Percentiles rank a stretch among this genome's conserved stretches.
phyloP scores from a whole-genome alignment of 305 asterid species.

The Solanum hybrid region DNA sequence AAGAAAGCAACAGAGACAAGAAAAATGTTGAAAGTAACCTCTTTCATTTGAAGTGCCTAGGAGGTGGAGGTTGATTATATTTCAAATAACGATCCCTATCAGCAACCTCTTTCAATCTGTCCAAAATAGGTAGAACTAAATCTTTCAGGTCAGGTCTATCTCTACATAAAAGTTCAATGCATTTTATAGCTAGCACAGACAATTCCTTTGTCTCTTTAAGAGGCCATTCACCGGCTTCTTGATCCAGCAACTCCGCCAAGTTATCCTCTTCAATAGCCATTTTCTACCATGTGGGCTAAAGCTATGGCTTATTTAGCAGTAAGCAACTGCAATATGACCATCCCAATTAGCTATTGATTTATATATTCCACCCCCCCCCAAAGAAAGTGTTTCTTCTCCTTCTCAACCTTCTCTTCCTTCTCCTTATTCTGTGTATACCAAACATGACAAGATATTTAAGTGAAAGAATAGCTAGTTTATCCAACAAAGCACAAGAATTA shows the following conservation, averaged over 20 bases:
- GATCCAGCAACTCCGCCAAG: background rate
- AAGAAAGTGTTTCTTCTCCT: background rate
- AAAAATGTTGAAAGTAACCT: too few relatives aligned
- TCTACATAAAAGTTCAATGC: too few relatives aligned
- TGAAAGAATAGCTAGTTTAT: background rate
- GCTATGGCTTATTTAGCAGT: conserved; percentile 22
- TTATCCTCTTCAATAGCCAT: background rate
- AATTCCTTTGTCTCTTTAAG: too few relatives aligned
- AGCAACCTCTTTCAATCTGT: too few relatives aligned
- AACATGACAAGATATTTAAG: background rate
- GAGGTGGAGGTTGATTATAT: too few relatives aligned
- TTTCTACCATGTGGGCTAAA: conserved; percentile 15
- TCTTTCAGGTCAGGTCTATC: too few relatives aligned
- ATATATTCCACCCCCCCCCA: background rate
- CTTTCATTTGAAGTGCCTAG: too few relatives aligned
- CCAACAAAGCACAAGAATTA: background rate
- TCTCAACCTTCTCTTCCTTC: background rate
- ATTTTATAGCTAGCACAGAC: too few relatives aligned
- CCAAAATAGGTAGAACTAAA: too few relatives aligned
- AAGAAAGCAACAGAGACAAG: too few relatives aligned
- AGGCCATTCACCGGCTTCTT: background rate
- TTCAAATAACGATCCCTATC: too few relatives aligned
- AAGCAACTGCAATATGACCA: conserved; percentile 23
- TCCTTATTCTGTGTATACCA: background rate
- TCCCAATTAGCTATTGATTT: background rate